Evolutionary conservation across 129 eudicot genomes (phyloP), one percentile per base, ranked within the genome.

Genomic region (Helianthus annuus): DNA sequence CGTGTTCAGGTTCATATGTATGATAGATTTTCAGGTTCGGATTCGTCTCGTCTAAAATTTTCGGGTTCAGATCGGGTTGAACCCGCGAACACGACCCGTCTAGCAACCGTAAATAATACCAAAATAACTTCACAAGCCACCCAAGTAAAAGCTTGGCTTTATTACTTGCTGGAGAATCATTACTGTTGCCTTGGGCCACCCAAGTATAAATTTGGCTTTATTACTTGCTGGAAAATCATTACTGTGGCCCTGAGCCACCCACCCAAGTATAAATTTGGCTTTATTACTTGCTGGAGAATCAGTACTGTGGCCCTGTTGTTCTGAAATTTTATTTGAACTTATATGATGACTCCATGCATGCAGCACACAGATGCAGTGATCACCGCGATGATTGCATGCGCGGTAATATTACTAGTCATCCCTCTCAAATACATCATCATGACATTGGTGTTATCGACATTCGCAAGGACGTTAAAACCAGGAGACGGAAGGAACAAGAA

Each of bases 351-450:
- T 48, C 4, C 1, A 7, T 71, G 74, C 1, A 7, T 71, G 74
- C 88, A 92, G 98, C 98, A 89, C 72, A 79, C 98, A 16, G 79
- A 87, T 22, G 64, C 48, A 27, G 96, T 87, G 70, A 85, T 89
- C 78, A 66, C 70, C 14, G 74, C 59, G 2, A 71, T 83, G 82
- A 66, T 67, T 17, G 77, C 79, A 24, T 16, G 74, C 45, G 89
- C 96, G 16, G 17, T 79, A 15, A 11, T 89, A 22, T 62, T 92
- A 10, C 79, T 70, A 4, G 63, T 89, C 65, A 49, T 92, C 15
- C 98, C 98, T 7, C 83, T 92, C 70, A 92, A 87, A 85, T 85
- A 66, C 61, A 68, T 92, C 39, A 63, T 89, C 22, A 89, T 92
- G 79, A 81, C 72, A 12, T 11, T 58, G 2, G 46, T 81, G 19